phyloP scores from a whole-genome alignment of 768 basidiomycete genomes.

The Mycena venus region DNA sequence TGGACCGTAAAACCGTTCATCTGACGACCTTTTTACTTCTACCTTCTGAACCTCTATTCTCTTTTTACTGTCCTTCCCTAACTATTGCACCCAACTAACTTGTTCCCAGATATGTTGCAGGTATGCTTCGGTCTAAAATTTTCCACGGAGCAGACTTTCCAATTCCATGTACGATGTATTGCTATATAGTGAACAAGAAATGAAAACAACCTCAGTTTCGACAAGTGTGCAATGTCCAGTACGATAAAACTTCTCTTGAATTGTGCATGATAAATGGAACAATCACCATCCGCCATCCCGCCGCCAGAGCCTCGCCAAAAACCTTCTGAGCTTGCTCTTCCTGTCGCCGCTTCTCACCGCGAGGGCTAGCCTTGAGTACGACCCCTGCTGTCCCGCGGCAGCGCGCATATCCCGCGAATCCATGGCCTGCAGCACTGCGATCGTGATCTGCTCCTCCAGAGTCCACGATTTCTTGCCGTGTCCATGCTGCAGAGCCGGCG shows the following conservation, averaged over 20 bases:
- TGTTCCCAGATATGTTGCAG: not conserved
- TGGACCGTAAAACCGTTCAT: constrained; percentile 24
- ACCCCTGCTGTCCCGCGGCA: not conserved
- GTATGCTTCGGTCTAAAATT: not conserved
- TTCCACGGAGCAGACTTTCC: no score
- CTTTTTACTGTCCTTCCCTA: not conserved
- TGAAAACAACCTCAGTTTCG: not conserved
- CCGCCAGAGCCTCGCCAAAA: constrained; percentile 16
- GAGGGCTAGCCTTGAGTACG: not conserved
- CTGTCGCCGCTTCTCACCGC: not conserved
- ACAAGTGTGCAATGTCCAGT: not conserved
- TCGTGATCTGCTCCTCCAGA: constrained; percentile 43
- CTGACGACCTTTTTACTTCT: constrained; percentile 27
- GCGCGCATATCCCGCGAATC: constrained; percentile 37
- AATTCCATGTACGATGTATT: no score
- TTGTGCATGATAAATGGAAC: not conserved
- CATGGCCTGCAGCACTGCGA: constrained; percentile 47
- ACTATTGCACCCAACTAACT: not conserved
- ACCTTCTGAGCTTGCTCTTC: constrained; percentile 7
- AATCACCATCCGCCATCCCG: not conserved
- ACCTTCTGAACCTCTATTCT: constrained; percentile 17
- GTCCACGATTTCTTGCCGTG: not conserved
- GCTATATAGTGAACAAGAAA: no score
- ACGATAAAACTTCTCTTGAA: no score
- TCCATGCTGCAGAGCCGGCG: not conserved